Percentiles rank a stretch among this genome's conserved stretches.
phyloP scores from a whole-genome alignment of 129 eudicot species.

The Gnaphalium uliginosum region DNA sequence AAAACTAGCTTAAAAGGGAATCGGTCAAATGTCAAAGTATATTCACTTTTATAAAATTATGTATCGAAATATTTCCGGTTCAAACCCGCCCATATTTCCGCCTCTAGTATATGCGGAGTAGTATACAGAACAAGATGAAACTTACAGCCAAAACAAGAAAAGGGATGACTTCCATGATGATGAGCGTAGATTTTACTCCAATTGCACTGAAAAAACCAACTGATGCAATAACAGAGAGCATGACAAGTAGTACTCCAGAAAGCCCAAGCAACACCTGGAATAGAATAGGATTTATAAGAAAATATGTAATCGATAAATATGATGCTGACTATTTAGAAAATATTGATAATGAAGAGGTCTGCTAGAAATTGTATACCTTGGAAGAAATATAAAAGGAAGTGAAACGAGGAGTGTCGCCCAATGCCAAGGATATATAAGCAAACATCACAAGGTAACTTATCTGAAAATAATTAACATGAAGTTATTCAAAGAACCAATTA shows the following conservation, averaged over 20 bases:
- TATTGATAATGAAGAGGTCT: neutral
- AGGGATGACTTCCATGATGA: constrained; percentile 99
- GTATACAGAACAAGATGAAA: constrained; percentile 18
- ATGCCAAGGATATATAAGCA: constrained; percentile 96
- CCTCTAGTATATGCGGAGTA: constrained; percentile 6
- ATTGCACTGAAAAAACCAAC: constrained; percentile 97
- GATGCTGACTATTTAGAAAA: neutral
- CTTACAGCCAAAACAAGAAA: constrained; percentile 99
- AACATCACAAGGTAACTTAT: constrained; percentile 99
- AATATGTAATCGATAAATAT: neutral
- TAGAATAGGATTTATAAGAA: constrained; percentile 14
- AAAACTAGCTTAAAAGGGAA: no score
- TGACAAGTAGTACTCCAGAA: constrained; percentile 89
- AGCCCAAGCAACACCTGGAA: constrained; percentile 93
- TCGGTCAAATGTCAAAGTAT: no score
- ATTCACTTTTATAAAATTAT: neutral
- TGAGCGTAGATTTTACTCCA: constrained; percentile 95
- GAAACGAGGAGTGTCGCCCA: constrained; percentile 89
- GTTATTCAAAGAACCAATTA: constrained; percentile 16
- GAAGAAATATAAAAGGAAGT: constrained; percentile 80
- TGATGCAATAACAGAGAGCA: constrained; percentile 96
- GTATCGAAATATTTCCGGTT: neutral
- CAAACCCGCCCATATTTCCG: neutral
- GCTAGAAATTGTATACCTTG: constrained; percentile 55
- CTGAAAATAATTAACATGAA: constrained; percentile 46